phyloP scores from a whole-genome alignment of 768 basidiomycete genomes.

The Albatrellus ellisii region DNA sequence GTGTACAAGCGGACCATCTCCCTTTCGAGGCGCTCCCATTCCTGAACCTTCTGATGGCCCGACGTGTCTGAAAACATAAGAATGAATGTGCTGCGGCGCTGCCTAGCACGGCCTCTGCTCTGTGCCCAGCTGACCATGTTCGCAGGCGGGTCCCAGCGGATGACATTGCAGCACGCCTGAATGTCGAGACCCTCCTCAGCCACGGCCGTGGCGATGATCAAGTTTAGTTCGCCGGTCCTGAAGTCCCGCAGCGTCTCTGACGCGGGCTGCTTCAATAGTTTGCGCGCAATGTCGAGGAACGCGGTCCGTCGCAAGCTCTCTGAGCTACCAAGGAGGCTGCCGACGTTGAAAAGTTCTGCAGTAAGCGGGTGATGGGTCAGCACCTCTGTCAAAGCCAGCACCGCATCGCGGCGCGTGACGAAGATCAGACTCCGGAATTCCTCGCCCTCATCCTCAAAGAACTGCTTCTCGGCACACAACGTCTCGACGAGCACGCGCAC shows the following conservation, averaged over 20 bases:
- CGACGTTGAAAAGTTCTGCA: conserved; percentile 35
- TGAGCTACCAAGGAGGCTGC: conserved; percentile 54
- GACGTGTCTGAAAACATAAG: conserved; percentile 49
- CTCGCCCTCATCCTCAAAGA: conserved; percentile 37
- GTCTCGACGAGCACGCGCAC: conserved; percentile 38
- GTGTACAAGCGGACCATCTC: conserved; percentile 50
- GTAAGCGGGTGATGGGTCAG: conserved; percentile 46
- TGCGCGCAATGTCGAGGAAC: conserved; percentile 60
- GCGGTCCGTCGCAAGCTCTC: conserved; percentile 40
- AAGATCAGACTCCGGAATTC: conserved; percentile 64
- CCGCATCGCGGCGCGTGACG: conserved; percentile 63
- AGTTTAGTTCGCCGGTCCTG: conserved; percentile 51
- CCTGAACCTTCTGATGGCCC: conserved; percentile 27
- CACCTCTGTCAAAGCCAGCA: conserved; percentile 52
- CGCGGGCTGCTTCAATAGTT: conserved; percentile 36
- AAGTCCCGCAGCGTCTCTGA: conserved; percentile 49
- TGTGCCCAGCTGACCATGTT: conserved; percentile 83
- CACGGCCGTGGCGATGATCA: conserved; percentile 65
- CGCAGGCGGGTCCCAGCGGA: conserved; percentile 63
- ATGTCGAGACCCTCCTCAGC: conserved; percentile 85
- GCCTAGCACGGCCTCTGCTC: conserved; percentile 67
- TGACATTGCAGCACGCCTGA: conserved; percentile 68
- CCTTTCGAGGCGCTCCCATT: conserved; percentile 46
- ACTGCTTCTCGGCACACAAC: conserved; percentile 42
- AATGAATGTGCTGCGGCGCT: conserved; percentile 55